A percentile compares a stretch with the other conserved stretches of the same genome.
These are phyloP conservation scores for Phialophora expanda DNA, from an alignment of 2,329 filamentous ascomycete species.

Conservation along the genomic window DNA sequence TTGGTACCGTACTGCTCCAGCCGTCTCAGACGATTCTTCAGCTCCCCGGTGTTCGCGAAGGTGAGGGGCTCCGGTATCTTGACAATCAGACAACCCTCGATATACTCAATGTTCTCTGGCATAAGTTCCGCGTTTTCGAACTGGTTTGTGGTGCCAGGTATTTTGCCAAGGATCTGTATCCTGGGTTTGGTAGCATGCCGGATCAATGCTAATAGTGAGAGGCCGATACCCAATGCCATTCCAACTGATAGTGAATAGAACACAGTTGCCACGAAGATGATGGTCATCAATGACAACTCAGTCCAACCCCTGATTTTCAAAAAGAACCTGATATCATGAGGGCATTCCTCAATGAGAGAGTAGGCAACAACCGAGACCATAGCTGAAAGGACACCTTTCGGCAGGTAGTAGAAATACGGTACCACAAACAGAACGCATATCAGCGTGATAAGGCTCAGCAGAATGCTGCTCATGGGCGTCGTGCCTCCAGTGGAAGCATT, in stretches of 20 bases:
- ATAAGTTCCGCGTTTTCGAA: slow-evolving; percentile 85
- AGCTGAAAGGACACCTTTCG: slow-evolving; percentile 91
- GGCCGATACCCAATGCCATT: slow-evolving; percentile 89
- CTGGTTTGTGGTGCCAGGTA: slow-evolving; percentile 74
- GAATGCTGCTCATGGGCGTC: slow-evolving; percentile 90
- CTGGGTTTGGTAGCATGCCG: slow-evolving; percentile 88
- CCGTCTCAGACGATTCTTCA: slow-evolving; percentile 80
- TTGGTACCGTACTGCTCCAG: slow-evolving; percentile 90
- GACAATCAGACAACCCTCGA: slow-evolving; percentile 91
- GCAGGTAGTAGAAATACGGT: slow-evolving; percentile 92
- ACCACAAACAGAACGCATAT: slow-evolving; percentile 80
- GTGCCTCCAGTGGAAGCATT: slow-evolving; percentile 90
- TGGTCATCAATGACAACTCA: slow-evolving; percentile 82
- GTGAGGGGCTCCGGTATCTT: slow-evolving; percentile 97
- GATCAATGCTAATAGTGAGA: slow-evolving; percentile 88
- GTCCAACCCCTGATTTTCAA: slow-evolving; percentile 81
- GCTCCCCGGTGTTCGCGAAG: slow-evolving; percentile 92
- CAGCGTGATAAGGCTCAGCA: slow-evolving; percentile 81
- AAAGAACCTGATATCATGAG: slow-evolving; percentile 91
- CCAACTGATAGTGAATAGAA: slow-evolving; percentile 94
- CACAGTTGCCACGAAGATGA: slow-evolving; percentile 90
- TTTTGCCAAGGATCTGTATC: slow-evolving; percentile 92
- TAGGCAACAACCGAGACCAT: slow-evolving; percentile 97
- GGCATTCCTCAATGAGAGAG: slow-evolving; percentile 92
- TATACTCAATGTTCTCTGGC: slow-evolving; percentile 77